Percentiles rank a stretch among this genome's conserved stretches.
Conservation (phyloP, 2,329 filamentous ascomycete genomes). For the Ophiostoma ips region DNA sequence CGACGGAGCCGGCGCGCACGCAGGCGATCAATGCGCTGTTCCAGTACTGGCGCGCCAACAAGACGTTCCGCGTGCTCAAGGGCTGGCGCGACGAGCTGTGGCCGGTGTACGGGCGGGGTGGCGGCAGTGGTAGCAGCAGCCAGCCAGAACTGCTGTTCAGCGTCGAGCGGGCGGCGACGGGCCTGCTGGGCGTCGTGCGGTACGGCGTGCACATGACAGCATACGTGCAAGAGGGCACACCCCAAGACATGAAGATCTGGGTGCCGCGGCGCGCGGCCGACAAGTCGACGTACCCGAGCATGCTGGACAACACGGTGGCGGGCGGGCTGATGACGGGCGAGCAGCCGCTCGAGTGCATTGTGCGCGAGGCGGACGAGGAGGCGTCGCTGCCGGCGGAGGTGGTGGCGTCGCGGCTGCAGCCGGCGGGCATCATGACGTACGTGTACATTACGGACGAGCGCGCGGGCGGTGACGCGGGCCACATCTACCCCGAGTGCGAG, state of each 20-base stretch:
- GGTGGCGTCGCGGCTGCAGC: conserved; percentile 45
- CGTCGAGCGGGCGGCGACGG: conserved; percentile 62
- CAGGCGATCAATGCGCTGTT: conserved; percentile 41
- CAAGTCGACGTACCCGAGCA: conserved; percentile 81
- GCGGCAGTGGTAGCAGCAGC: conserved; percentile 27
- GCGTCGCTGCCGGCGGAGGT: conserved; percentile 61
- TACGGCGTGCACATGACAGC: conserved; percentile 76
- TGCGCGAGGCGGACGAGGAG: conserved; percentile 82
- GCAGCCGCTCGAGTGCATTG: conserved; percentile 62
- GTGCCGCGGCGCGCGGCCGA: conserved; percentile 58
- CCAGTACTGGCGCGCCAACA: conserved; percentile 52
- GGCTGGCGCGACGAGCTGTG: conserved; percentile 76
- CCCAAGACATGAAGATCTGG: conserved; percentile 53
- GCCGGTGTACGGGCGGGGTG: conserved; percentile 53
- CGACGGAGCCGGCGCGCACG: conserved; percentile 49
- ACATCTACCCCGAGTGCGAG: conserved; percentile 82
- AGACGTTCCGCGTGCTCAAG: conserved; percentile 57
- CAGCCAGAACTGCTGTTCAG: conserved; percentile 50
- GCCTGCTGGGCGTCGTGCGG: conserved; percentile 60
- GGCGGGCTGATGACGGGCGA: conserved; percentile 71
- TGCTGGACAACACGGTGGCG: conserved; percentile 91
- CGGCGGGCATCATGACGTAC: conserved; percentile 66
- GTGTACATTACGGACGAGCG: conserved; percentile 63
- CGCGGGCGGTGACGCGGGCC: conserved; percentile 64
- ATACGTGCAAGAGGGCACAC: conserved; percentile 39